These are phyloP conservation scores for Trichoderma atrobrunneum DNA, from an alignment of 2,329 filamentous ascomycete species.

Conservation along the genomic window DNA sequence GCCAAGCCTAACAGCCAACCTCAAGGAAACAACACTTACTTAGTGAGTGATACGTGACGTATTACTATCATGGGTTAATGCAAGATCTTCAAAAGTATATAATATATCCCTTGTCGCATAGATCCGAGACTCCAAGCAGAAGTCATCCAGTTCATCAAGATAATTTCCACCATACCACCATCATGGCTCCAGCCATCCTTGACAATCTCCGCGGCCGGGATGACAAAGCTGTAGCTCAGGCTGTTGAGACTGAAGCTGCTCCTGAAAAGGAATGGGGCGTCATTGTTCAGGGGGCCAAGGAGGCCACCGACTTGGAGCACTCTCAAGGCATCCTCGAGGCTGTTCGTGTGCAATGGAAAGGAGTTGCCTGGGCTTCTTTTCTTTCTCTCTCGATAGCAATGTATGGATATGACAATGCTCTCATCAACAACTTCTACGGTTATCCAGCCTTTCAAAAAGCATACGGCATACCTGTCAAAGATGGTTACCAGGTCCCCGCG, in stretches of 20 bases:
- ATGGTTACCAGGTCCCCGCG: constrained; percentile 34
- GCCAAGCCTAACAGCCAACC: neutral
- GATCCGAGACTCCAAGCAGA: neutral
- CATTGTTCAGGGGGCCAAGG: neutral
- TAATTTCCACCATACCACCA: neutral
- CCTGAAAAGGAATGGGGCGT: constrained; percentile 4
- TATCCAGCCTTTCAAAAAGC: constrained; percentile 27
- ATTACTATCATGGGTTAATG: neutral
- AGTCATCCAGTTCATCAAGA: neutral
- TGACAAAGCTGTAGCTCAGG: neutral
- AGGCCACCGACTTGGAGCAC: constrained; percentile 1
- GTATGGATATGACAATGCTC: constrained; percentile 41
- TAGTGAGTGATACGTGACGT: neutral
- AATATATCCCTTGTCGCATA: neutral
- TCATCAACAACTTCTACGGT: constrained; percentile 38
- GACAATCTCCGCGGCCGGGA: neutral
- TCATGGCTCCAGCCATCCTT: neutral
- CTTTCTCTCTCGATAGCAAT: constrained; percentile 34
- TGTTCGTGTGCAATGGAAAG: constrained; percentile 7
- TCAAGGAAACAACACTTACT: neutral
- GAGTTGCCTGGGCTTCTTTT: constrained; percentile 3
- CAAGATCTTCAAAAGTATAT: neutral
- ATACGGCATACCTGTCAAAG: constrained; percentile 29
- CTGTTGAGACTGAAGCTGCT: neutral
- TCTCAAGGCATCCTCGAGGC: constrained; percentile 14